Evolutionary conservation across 1,284 basidiomycete species (phyloP).

Genomic region (Heliocybe sulcata): DNA sequence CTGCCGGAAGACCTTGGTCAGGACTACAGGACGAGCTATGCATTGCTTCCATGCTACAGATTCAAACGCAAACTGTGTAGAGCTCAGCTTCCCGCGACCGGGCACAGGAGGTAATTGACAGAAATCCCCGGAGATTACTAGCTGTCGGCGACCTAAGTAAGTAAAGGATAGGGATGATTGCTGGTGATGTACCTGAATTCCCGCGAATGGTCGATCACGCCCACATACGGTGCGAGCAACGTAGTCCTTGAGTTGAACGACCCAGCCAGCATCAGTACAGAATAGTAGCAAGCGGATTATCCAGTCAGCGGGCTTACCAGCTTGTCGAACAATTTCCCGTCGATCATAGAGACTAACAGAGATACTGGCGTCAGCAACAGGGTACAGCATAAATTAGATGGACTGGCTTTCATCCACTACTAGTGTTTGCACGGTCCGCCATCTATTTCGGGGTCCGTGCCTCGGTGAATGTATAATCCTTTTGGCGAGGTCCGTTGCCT

Average conservation of each 20-base stretch:
- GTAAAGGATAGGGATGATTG: conserved; percentile 4
- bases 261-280: conserved; percentile 13
- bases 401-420: conserved; percentile 67
- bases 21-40: conserved; percentile 26
- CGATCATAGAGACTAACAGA: conserved; percentile 48
- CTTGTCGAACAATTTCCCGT: conserved; percentile 59
- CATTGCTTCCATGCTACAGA: conserved; percentile 52
- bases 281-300: conserved; percentile 22
- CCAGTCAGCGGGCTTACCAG: conserved; percentile 31
- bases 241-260: conserved; percentile 23
- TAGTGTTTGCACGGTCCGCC: conserved; percentile 44
- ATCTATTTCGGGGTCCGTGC: conserved; percentile 28
- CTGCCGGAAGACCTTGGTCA: conserved; percentile 39
- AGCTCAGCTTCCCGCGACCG: conserved; percentile 25
- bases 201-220: conserved; percentile 54
- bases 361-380: conserved; percentile 1
- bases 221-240: conserved; percentile 46
- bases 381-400: background rate
- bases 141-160: conserved; percentile 24
- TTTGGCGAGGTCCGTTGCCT: conserved; percentile 50
- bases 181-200: conserved; percentile 48
- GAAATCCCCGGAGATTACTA: conserved; percentile 76
- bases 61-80: conserved; percentile 56
- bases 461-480: conserved; percentile 46
- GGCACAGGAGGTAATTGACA: conserved; percentile 77